Evolutionary conservation across 2,329 filamentous ascomycete species (phyloP).

Genomic region (Parastagonospora nodorum): DNA sequence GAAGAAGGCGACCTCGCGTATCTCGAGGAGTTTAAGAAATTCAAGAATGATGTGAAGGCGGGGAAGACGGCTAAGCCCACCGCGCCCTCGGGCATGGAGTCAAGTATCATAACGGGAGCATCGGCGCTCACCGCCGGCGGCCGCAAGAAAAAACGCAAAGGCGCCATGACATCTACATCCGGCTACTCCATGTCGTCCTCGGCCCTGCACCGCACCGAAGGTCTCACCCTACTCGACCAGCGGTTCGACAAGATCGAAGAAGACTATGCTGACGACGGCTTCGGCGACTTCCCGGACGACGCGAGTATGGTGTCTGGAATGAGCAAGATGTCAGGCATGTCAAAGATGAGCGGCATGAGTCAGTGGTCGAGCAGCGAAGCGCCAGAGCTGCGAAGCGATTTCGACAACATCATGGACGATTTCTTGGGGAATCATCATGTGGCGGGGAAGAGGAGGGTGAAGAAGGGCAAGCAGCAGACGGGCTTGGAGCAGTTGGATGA

Average conservation of each 20-base stretch:
- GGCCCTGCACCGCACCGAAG: constrained; percentile 83
- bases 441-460: constrained; percentile 70
- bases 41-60: constrained; percentile 75
- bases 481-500: constrained; percentile 92
- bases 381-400: constrained; percentile 72
- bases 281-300: constrained; percentile 48
- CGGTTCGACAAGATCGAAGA: constrained; percentile 91
- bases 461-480: constrained; percentile 78
- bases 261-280: constrained; percentile 62
- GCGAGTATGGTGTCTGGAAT: constrained; percentile 54
- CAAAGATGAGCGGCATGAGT: constrained; percentile 45
- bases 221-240: constrained; percentile 81
- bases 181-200: constrained; percentile 92
- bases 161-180: constrained; percentile 84
- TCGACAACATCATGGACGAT: constrained; percentile 90
- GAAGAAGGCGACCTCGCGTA: constrained; percentile 72
- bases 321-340: constrained; percentile 57
- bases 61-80: constrained; percentile 50
- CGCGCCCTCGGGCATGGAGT: constrained; percentile 68
- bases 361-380: constrained; percentile 45
- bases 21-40: constrained; percentile 91
- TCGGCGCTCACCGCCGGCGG: constrained; percentile 73
- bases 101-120: constrained; percentile 71
- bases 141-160: constrained; percentile 91
- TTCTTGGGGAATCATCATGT: constrained; percentile 79